These are phyloP conservation scores for Nemania sp. DNA, from an alignment of 2,329 filamentous ascomycete species.

Conservation along the genomic window DNA sequence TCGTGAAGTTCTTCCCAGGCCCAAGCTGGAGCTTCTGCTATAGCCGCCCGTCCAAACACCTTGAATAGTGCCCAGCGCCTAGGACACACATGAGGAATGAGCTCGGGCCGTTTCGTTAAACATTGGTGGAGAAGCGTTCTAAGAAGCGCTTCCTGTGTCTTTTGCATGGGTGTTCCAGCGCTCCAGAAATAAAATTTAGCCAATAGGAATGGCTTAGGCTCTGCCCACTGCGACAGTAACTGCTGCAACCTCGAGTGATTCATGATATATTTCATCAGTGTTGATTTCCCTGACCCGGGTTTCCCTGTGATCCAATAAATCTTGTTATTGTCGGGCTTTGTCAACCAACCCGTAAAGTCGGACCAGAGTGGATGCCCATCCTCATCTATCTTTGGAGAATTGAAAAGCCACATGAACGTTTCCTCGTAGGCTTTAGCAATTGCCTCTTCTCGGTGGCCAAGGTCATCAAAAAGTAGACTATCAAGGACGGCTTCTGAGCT, in stretches of 20 bases:
- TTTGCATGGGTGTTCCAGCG: constrained; percentile 8
- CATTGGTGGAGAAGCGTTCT: constrained; percentile 13
- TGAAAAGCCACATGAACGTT: constrained; percentile 5
- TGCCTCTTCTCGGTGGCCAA: constrained; percentile 1
- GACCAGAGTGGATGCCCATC: constrained; percentile 7
- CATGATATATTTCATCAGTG: constrained; percentile 28
- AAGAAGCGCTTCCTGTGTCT: constrained; percentile 1
- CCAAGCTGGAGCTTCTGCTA: background rate
- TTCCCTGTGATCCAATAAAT: constrained; percentile 24
- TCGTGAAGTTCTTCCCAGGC: background rate
- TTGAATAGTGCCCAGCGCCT: constrained; percentile 8
- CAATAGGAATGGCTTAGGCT: background rate
- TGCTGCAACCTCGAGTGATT: background rate
- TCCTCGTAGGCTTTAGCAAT: background rate
- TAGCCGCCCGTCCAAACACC: background rate
- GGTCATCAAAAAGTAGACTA: too few species aligned
- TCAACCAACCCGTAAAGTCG: constrained; percentile 3
- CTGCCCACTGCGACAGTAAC: background rate
- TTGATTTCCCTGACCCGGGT: constrained; percentile 28
- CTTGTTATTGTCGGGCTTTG: background rate
- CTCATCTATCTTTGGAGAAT: background rate
- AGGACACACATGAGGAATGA: constrained; percentile 2
- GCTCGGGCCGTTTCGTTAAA: background rate
- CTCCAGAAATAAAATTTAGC: constrained; percentile 16
- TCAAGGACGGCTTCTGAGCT: too few species aligned